Evolutionary conservation across 2,329 filamentous ascomycete genomes (phyloP).

Genomic region (Didymellaceae sp.): DNA sequence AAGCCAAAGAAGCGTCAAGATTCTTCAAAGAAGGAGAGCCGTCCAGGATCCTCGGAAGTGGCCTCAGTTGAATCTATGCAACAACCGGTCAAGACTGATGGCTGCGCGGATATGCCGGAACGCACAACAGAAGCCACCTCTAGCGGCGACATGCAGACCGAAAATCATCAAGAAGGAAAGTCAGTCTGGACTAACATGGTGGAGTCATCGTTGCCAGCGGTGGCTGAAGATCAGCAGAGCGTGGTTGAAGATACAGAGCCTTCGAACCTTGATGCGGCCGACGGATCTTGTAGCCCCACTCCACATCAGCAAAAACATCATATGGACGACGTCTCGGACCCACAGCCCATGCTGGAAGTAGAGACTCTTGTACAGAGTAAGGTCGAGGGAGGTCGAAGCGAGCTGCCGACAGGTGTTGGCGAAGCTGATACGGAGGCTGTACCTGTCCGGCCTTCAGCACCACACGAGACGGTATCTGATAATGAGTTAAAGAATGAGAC

Average conservation of each 20-base stretch:
- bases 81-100: neutral
- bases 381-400: too few relatives aligned
- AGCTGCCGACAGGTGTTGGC: neutral
- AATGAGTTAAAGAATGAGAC: constrained; percentile 34
- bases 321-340: too few relatives aligned
- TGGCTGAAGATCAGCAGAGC: too few relatives aligned
- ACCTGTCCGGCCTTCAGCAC: neutral
- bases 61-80: neutral
- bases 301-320: too few relatives aligned
- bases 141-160: neutral
- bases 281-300: too few relatives aligned
- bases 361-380: too few relatives aligned
- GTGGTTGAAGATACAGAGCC: too few relatives aligned
- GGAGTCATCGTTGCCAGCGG: too few relatives aligned
- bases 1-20: constrained; percentile 25
- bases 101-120: neutral
- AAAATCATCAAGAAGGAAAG: neutral
- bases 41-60: neutral
- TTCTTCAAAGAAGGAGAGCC: constrained; percentile 19
- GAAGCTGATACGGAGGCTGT: neutral
- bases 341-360: too few relatives aligned
- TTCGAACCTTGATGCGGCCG: too few relatives aligned
- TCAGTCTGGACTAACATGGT: too few relatives aligned
- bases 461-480: constrained; percentile 22
- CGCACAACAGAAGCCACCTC: neutral